Evolutionary conservation across 1,284 basidiomycete genomes (phyloP).

Genomic region (Ceraceosorus guamensis): DNA sequence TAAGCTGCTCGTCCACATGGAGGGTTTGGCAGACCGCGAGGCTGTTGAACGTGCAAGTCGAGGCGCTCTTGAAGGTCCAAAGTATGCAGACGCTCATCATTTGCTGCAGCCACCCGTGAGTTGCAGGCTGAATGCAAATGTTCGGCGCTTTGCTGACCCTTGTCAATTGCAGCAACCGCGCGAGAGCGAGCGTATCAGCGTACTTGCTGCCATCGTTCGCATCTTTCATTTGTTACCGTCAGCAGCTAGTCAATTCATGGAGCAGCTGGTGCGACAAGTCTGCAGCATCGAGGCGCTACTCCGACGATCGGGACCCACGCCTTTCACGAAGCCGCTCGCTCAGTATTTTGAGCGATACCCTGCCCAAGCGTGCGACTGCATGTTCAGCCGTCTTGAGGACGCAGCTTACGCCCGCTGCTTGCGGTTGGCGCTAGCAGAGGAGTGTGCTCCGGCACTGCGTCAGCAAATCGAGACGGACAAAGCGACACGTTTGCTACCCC

Average conservation of each 20-base stretch:
- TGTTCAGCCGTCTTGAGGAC: slow-evolving; percentile 68
- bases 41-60: slow-evolving; percentile 35
- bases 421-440: slow-evolving; percentile 34
- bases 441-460: slow-evolving; percentile 34
- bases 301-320: slow-evolving; percentile 79
- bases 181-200: slow-evolving; percentile 84
- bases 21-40: slow-evolving; percentile 35
- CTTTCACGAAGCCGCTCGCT: slow-evolving; percentile 88
- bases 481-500: slow-evolving; percentile 29
- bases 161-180: slow-evolving; percentile 58
- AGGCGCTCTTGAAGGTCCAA: slow-evolving; percentile 25
- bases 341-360: slow-evolving; percentile 88
- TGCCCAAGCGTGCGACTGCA: slow-evolving; percentile 72
- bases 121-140: too few species aligned
- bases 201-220: slow-evolving; percentile 87
- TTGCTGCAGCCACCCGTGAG: slow-evolving; percentile 42
- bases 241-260: slow-evolving; percentile 84
- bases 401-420: slow-evolving; percentile 37
- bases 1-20: slow-evolving; percentile 81
- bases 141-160: too few species aligned
- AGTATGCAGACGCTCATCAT: slow-evolving; percentile 17
- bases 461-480: slow-evolving; percentile 21
- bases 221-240: slow-evolving; percentile 86
- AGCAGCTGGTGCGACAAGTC: slow-evolving; percentile 74
- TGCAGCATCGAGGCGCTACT: slow-evolving; percentile 90